Percentiles rank a stretch among this genome's conserved stretches.
These are phyloP conservation scores for Colletotrichum cuscutae DNA, from an alignment of 2,329 filamentous ascomycete species.

Conservation along the genomic window DNA sequence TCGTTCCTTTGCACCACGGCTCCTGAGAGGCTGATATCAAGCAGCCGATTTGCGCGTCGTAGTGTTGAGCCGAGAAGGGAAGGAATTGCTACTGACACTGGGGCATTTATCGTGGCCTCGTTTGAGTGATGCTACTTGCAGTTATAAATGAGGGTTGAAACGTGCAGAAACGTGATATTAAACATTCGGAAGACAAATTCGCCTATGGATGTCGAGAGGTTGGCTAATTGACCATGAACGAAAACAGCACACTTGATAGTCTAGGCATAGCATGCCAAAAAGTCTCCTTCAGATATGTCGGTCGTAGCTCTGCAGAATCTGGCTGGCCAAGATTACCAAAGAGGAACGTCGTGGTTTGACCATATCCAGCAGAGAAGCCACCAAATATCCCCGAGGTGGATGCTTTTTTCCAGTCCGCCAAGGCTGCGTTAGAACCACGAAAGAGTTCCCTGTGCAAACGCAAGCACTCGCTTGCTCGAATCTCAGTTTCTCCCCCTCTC, in stretches of 20 bases:
- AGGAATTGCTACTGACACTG: background rate
- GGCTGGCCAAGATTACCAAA: background rate
- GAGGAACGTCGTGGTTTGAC: background rate
- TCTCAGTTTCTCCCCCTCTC: no score
- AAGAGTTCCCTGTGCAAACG: background rate
- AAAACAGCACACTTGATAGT: background rate
- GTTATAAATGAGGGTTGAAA: background rate
- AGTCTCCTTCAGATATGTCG: no score
- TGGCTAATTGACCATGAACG: background rate
- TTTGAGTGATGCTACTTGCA: background rate
- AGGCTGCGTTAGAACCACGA: background rate
- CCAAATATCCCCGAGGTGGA: background rate
- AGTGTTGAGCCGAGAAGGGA: background rate
- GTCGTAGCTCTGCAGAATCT: background rate
- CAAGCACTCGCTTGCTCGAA: background rate
- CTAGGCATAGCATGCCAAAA: background rate
- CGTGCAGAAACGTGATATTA: background rate
- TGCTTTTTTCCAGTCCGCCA: background rate
- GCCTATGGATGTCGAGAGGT: background rate
- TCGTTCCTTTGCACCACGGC: background rate
- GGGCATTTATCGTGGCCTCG: background rate
- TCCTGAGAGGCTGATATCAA: background rate
- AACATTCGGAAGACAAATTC: background rate
- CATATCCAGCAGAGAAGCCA: background rate
- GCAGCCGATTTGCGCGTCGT: background rate